Evolutionary conservation across 345 rosid genomes (phyloP).

Genomic region (Rhodamnia rubescens): DNA sequence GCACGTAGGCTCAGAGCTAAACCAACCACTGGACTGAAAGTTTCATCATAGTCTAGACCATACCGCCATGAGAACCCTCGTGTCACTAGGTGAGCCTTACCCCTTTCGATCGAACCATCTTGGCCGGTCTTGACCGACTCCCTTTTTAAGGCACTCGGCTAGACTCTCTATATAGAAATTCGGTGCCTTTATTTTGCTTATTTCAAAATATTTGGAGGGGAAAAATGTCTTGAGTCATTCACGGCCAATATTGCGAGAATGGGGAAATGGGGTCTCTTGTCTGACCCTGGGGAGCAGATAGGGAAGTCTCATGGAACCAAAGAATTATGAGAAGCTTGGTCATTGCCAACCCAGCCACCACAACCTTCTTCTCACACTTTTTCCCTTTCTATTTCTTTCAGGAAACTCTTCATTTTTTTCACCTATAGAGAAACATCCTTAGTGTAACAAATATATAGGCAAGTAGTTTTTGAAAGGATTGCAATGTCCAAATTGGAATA

Average conservation of each 20-base stretch:
- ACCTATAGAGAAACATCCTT: neutral
- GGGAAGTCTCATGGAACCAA: neutral
- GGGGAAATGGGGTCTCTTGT: neutral
- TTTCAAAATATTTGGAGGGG: neutral
- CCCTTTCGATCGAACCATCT: no score
- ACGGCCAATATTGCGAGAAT: neutral
- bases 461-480: neutral
- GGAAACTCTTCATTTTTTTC: neutral
- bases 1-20: no score
- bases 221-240: neutral
- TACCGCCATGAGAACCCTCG: no score
- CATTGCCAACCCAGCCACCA: neutral
- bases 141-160: no score
- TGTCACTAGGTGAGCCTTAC: no score
- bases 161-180: neutral
- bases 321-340: neutral
- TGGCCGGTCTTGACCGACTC: no score
- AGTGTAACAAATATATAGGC: neutral
- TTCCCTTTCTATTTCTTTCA: neutral
- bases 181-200: neutral
- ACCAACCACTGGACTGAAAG: no score
- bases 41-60: no score
- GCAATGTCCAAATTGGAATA: neutral
- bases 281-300: conserved; percentile 7
- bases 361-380: neutral